These are phyloP conservation scores for Aspergillus pseudoviridinutans DNA, from an alignment of 2,329 filamentous ascomycete species.

Conservation along the genomic window DNA sequence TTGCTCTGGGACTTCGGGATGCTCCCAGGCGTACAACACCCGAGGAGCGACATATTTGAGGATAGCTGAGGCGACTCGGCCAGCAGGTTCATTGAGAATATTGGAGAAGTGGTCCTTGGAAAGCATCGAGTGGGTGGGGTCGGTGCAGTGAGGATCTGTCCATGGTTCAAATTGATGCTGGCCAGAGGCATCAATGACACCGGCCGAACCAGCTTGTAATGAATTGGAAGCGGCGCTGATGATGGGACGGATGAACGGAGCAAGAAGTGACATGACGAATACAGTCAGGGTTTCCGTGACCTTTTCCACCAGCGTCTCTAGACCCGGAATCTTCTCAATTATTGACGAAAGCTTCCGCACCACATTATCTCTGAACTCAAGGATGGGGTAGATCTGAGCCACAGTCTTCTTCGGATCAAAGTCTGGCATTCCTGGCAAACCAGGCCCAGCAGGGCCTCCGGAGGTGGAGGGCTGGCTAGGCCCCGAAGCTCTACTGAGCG, in stretches of 20 bases:
- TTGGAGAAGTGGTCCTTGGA: constrained; percentile 85
- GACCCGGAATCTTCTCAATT: constrained; percentile 85
- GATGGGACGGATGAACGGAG: constrained; percentile 87
- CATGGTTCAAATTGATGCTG: constrained; percentile 76
- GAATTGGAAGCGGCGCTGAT: constrained; percentile 81
- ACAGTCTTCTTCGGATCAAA: constrained; percentile 77
- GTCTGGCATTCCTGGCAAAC: constrained; percentile 68
- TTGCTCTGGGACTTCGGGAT: constrained; percentile 74
- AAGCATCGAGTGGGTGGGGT: constrained; percentile 78
- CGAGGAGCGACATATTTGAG: constrained; percentile 85
- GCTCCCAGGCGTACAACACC: constrained; percentile 88
- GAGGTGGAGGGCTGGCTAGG: constrained; percentile 41
- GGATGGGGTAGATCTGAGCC: constrained; percentile 86
- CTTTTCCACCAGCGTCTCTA: constrained; percentile 85
- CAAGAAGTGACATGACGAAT: constrained; percentile 84
- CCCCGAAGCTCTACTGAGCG: constrained; percentile 37
- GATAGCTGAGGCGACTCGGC: constrained; percentile 68
- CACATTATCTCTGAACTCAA: constrained; percentile 90
- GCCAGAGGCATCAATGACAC: constrained; percentile 63
- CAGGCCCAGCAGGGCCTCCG: constrained; percentile 38
- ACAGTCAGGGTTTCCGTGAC: constrained; percentile 90
- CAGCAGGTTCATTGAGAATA: constrained; percentile 71
- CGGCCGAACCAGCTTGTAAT: constrained; percentile 79
- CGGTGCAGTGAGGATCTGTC: constrained; percentile 69
- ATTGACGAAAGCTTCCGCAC: constrained; percentile 80